Base-by-base conservation (phyloP, 73 alveolate species). In the Paraurostyla sp. region DNA sequence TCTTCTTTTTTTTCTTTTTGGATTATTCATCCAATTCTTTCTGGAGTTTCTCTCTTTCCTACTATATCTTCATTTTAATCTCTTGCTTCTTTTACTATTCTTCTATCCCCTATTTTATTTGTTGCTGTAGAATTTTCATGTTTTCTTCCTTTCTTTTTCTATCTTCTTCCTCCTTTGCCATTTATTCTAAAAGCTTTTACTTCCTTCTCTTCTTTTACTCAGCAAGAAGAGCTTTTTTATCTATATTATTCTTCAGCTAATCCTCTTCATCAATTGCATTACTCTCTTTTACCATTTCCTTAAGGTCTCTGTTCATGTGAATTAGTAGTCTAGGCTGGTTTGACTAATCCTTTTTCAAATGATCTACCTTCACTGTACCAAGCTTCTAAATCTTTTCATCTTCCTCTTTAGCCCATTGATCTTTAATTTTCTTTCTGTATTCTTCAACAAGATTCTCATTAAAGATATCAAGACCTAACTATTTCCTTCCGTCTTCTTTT, bases 11-110 rank as follows among this genome's bases (percentile, higher is more conserved):
- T 45, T 45, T 50, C 71, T 50, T 73, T 38, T 73, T 73, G 11
- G 1, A 18, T 38, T 73, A 9, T 48, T 73, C 87, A 23, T 73
- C 52, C 71, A 18, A 22, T 23, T 18, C 48, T 3, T 16, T 43
- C 59, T 73, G 36, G 0, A 45, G 56, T 27, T 50, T 73, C 38
- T 73, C 87, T 48, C 41, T 50, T 33, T 73, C 87, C 42, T 73
- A 68, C 36, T 13, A 43, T 1, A 27, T 73, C 42, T 18, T 16
- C 33, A 22, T 73, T 20, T 45, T 35, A 20, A 48, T n/a, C 33
- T 73, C 87, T 43, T 73, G 1, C 56, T 30, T 73, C 33, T 36
- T 73, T 1, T 20, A 51, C 13, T 30, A 18, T 3, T 73, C 87
- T 25, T 22, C 52, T 23, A 16, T 73, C 43, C 25, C 46, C 42